Evolutionary conservation across 2,329 filamentous ascomycete genomes (phyloP).

Genomic region (Colletotrichum abscissum): DNA sequence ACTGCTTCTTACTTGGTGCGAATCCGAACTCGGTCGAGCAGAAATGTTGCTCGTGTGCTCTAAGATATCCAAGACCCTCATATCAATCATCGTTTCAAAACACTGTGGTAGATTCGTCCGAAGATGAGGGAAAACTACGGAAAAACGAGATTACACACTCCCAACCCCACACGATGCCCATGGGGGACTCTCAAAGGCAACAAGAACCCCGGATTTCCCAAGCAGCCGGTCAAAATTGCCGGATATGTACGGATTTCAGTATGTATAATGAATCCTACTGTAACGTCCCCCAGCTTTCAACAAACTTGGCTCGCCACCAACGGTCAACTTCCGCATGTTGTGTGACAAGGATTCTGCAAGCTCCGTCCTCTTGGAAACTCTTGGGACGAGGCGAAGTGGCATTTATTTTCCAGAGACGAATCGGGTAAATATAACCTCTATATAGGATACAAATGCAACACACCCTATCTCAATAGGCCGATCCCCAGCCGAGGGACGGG

Average conservation of each 20-base stretch:
- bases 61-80: background rate
- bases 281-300: slow-evolving; percentile 12
- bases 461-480: background rate
- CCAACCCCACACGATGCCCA: slow-evolving; percentile 2
- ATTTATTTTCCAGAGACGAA: background rate
- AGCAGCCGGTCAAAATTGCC: background rate
- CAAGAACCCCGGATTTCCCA: slow-evolving; percentile 14
- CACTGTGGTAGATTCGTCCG: background rate
- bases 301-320: background rate
- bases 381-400: background rate
- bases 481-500: background rate
- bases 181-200: background rate
- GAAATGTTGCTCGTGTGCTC: background rate
- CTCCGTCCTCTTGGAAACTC: background rate
- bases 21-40: background rate
- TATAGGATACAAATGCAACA: background rate
- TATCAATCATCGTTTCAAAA: background rate
- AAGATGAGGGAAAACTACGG: background rate
- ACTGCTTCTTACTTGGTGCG: background rate
- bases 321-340: background rate
- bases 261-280: background rate
- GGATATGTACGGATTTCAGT: background rate
- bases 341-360: background rate
- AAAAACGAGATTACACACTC: background rate
- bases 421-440: slow-evolving; percentile 13